These are phyloP conservation scores for Neurospora sublineolata DNA, from an alignment of 495 filamentous ascomycete species.

Conservation along the genomic window DNA sequence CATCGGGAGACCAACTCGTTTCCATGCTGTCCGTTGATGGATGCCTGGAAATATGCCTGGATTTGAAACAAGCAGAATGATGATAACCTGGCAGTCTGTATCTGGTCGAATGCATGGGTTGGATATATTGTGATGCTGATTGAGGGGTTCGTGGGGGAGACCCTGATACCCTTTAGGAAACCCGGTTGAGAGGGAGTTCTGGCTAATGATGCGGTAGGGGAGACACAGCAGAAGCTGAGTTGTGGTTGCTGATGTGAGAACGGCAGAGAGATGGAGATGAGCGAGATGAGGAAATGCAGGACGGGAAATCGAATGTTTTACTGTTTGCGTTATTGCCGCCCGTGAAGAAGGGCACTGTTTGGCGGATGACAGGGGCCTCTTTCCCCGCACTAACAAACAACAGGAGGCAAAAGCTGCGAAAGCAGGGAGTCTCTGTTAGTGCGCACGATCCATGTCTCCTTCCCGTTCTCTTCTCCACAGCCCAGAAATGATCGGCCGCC, in stretches of 20 bases:
- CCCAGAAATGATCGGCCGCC: neutral
- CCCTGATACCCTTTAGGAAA: neutral
- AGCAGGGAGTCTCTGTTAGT: neutral
- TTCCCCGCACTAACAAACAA: neutral
- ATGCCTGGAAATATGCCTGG: neutral
- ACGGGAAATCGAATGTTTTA: neutral
- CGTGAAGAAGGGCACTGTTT: neutral
- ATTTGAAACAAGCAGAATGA: neutral
- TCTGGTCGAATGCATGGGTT: neutral
- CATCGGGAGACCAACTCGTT: neutral
- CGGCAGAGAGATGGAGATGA: neutral
- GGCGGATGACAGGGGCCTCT: neutral
- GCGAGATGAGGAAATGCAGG: neutral
- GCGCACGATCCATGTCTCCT: neutral
- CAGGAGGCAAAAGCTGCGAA: accelerated
- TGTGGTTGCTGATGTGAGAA: neutral
- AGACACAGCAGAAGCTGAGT: neutral
- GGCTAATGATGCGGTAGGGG: neutral
- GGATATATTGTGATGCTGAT: neutral
- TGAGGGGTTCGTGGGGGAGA: neutral
- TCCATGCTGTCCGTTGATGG: neutral
- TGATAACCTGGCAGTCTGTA: neutral
- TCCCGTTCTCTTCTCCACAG: neutral
- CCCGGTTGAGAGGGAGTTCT: neutral
- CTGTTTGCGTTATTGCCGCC: neutral